phyloP scores from a whole-genome alignment of 306 rosid species.

The Pyrus betulifolia region DNA sequence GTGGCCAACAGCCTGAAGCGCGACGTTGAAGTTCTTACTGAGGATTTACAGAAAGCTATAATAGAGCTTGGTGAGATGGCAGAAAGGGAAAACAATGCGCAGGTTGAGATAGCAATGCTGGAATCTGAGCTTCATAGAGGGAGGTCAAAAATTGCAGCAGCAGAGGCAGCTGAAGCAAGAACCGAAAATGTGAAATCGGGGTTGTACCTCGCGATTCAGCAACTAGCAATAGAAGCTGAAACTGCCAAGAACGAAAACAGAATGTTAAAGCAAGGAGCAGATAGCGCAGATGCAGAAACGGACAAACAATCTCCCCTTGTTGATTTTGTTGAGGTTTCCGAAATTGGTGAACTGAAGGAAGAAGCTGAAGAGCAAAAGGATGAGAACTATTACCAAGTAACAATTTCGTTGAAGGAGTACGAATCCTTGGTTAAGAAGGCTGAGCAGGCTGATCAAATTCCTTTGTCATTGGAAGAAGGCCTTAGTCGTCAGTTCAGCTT shows the following conservation, averaged over 20 bases:
- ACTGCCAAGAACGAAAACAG: slow-evolving; percentile 23
- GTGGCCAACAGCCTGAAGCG: slow-evolving; percentile 27
- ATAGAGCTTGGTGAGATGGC: slow-evolving; percentile 30
- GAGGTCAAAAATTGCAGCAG: slow-evolving; percentile 24
- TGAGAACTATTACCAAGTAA: slow-evolving; percentile 16
- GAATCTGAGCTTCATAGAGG: slow-evolving; percentile 47
- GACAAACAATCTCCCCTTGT: slow-evolving; percentile 4
- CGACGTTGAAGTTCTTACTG: slow-evolving; percentile 27
- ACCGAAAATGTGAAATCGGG: slow-evolving; percentile 18
- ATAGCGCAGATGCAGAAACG: slow-evolving; percentile 15
- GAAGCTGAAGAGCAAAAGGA: slow-evolving; percentile 18
- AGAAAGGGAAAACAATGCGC: slow-evolving; percentile 29
- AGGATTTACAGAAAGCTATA: slow-evolving; percentile 33
- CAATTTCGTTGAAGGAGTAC: slow-evolving; percentile 24
- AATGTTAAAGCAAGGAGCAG: slow-evolving; percentile 15
- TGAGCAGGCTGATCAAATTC: slow-evolving; percentile 14
- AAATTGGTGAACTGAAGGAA: not conserved
- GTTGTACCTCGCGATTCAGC: slow-evolving; percentile 25
- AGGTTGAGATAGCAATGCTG: slow-evolving; percentile 48
- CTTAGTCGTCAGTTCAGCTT: slow-evolving; percentile 7
- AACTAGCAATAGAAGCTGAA: slow-evolving; percentile 27
- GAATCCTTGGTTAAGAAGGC: slow-evolving; percentile 20
- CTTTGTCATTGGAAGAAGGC: slow-evolving; percentile 8
- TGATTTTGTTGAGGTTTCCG: not conserved
- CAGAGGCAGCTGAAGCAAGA: slow-evolving; percentile 31